Evolutionary conservation across 768 basidiomycete species (phyloP).

Genomic region (Suillus placidus): DNA sequence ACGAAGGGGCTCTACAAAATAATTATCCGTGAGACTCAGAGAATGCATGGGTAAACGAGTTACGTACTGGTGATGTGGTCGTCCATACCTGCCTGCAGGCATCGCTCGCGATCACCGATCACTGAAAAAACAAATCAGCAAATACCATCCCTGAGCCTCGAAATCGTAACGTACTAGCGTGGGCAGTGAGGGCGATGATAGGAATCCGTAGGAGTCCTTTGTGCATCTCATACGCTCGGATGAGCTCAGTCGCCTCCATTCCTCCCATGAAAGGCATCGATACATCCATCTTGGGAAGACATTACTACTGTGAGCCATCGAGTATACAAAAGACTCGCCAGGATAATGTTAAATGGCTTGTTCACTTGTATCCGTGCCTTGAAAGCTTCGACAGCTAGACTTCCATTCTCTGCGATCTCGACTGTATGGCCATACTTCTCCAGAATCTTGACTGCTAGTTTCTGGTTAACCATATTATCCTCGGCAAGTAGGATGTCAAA

Average conservation of each 20-base stretch:
- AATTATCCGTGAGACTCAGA: conserved; percentile 8
- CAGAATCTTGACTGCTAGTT: conserved; percentile 93
- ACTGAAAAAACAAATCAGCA: conserved; percentile 46
- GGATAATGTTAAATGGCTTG: conserved; percentile 87
- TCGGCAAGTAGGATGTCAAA: conserved; percentile 96
- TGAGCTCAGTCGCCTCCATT: conserved; percentile 94
- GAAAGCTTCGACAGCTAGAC: conserved; percentile 90
- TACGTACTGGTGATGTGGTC: conserved; percentile 80
- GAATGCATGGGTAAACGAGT: background rate
- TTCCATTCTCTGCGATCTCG: conserved; percentile 97
- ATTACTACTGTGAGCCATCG: conserved; percentile 9
- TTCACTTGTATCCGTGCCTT: conserved; percentile 71
- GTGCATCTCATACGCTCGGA: conserved; percentile 80
- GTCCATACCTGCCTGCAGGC: conserved; percentile 79
- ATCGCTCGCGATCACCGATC: conserved; percentile 85
- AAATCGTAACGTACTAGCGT: conserved; percentile 73
- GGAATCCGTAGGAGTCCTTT: conserved; percentile 74
- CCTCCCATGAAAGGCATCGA: conserved; percentile 99
- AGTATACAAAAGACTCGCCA: conserved; percentile 53
- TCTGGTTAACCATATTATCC: conserved; percentile 95
- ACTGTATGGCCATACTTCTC: conserved; percentile 96
- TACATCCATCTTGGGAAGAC: conserved; percentile 82
- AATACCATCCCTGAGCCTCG: background rate
- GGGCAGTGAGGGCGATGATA: conserved; percentile 96
- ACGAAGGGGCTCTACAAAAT: conserved; percentile 66